Evolutionary conservation across 768 basidiomycete genomes (phyloP).

Genomic region (Amylocystis lapponica): DNA sequence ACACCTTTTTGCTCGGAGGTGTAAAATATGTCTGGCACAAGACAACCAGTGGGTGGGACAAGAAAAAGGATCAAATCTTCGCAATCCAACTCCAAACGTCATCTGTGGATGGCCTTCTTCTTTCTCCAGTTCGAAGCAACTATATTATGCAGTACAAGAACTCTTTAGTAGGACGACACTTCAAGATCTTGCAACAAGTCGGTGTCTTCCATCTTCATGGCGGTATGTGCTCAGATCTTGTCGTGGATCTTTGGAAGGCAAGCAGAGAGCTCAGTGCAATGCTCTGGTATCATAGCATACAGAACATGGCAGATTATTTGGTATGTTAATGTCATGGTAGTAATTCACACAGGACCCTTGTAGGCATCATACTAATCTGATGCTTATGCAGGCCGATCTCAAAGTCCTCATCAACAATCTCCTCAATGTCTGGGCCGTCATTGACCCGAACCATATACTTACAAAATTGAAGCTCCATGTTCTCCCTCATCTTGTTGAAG

Average conservation of each 20-base stretch:
- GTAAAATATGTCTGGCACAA: constrained; percentile 39
- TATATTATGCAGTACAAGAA: constrained; percentile 41
- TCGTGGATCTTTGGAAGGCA: constrained; percentile 9
- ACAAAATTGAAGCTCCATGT: constrained; percentile 15
- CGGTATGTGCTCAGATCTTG: background rate
- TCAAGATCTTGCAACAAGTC: constrained; percentile 35
- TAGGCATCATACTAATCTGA: too few species aligned
- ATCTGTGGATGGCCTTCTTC: constrained; percentile 18
- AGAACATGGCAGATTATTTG: constrained; percentile 7
- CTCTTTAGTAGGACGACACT: constrained; percentile 36
- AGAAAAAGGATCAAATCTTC: constrained; percentile 24
- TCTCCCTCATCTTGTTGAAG: constrained; percentile 10
- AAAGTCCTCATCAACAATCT: constrained; percentile 10
- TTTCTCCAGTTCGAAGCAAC: constrained; percentile 28
- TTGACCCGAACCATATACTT: constrained; percentile 11
- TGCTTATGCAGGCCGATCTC: constrained; percentile 13
- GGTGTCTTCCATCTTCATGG: constrained; percentile 29
- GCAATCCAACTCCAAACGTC: constrained; percentile 28
- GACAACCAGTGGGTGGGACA: constrained; percentile 28
- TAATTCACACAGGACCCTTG: background rate
- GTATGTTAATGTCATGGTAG: constrained; percentile 3
- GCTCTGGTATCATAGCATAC: constrained; percentile 10
- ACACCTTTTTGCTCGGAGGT: constrained; percentile 37
- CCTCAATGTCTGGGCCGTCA: constrained; percentile 8
- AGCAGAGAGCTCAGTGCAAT: constrained; percentile 9